Evolutionary conservation across 2,329 filamentous ascomycete species (phyloP).

Genomic region (Aspergillus fumigatus): DNA sequence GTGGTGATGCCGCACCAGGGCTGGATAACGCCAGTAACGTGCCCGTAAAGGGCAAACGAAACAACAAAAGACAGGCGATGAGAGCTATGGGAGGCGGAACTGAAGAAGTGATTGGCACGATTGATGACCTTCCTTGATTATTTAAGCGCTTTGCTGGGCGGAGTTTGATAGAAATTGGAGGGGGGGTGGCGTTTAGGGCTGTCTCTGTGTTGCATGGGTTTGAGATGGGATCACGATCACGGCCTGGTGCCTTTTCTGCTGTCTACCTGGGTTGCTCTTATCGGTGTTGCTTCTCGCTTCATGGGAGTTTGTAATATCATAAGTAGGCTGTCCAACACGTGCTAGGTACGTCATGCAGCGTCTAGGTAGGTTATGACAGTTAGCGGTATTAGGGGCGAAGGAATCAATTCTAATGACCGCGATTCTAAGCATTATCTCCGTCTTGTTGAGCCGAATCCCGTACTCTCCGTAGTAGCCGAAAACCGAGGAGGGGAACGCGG

Average conservation of each 20-base stretch:
- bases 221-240: background rate
- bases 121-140: constrained; percentile 31
- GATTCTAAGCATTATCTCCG: constrained; percentile 28
- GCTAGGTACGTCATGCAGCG: background rate
- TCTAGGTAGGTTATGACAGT: background rate
- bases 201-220: background rate
- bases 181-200: constrained; percentile 1
- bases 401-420: background rate
- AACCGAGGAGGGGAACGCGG: constrained; percentile 29
- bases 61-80: constrained; percentile 24
- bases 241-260: background rate
- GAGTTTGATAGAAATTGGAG: background rate
- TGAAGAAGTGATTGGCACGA: constrained; percentile 38
- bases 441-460: constrained; percentile 44
- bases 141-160: background rate
- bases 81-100: constrained; percentile 31
- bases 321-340: background rate
- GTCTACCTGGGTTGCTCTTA: background rate
- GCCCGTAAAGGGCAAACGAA: constrained; percentile 26
- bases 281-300: background rate
- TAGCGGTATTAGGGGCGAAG: background rate
- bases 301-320: background rate
- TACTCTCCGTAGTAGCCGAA: constrained; percentile 32
- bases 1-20: constrained; percentile 20
- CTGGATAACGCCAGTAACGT: constrained; percentile 28